Evolutionary conservation across 1,284 basidiomycete genomes (phyloP).

Genomic region (Tremellales sp.): DNA sequence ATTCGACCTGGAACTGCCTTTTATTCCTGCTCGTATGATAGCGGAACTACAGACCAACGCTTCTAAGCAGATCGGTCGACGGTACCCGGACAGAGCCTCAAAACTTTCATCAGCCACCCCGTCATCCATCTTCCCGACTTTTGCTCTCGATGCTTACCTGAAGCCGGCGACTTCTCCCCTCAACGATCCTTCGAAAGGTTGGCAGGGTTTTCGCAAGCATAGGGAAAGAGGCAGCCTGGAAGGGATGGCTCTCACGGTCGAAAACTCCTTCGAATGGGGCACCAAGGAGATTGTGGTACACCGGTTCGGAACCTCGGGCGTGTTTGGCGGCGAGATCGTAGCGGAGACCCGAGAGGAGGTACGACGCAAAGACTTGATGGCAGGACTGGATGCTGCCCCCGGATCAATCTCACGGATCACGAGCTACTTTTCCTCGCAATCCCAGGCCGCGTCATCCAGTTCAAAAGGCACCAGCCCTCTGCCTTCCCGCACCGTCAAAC

Average conservation of each 20-base stretch:
- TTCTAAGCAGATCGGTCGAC: constrained; percentile 55
- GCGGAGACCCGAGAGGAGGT: constrained; percentile 29
- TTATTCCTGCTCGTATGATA: constrained; percentile 59
- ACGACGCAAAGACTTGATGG: background rate
- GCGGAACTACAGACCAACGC: constrained; percentile 69
- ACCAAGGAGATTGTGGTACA: constrained; percentile 56
- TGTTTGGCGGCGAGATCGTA: constrained; percentile 35
- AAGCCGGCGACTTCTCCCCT: constrained; percentile 52
- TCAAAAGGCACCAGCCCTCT: constrained; percentile 1
- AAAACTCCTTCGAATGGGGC: constrained; percentile 86
- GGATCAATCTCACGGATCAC: constrained; percentile 17
- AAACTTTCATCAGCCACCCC: constrained; percentile 54
- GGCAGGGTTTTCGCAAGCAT: constrained; percentile 44
- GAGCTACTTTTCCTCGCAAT: constrained; percentile 13
- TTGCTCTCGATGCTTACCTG: constrained; percentile 68
- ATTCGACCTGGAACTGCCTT: constrained; percentile 47
- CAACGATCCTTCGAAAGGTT: constrained; percentile 24
- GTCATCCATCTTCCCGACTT: constrained; percentile 57
- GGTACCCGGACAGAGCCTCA: constrained; percentile 59
- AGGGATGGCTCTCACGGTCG: constrained; percentile 69
- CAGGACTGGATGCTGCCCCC: constrained; percentile 5
- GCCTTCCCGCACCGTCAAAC: constrained; percentile 14
- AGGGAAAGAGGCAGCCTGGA: constrained; percentile 54
- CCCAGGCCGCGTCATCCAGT: constrained; percentile 1
- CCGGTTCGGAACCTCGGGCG: constrained; percentile 37